phyloP scores from a whole-genome alignment of 1,139 yeast species.

The Protomyces inundatus region DNA sequence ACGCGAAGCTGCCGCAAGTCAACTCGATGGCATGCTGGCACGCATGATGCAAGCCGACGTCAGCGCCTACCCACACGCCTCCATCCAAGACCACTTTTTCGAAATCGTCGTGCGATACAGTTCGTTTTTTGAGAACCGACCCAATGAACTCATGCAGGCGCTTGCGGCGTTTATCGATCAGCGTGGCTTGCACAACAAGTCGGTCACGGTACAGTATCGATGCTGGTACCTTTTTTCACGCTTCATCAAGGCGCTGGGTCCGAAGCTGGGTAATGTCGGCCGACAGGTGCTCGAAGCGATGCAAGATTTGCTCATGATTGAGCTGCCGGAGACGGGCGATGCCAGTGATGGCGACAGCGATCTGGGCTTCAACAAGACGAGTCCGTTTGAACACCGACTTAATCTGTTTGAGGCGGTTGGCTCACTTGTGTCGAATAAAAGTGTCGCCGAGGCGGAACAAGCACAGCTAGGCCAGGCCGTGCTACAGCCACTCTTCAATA shows the following conservation, averaged over 20 bases:
- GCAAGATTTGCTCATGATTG: constrained; percentile 51
- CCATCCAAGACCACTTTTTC: constrained; percentile 72
- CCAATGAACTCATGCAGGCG: constrained; percentile 55
- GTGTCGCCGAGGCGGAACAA: constrained; percentile 39
- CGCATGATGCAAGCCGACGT: constrained; percentile 54
- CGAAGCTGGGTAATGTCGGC: constrained; percentile 49
- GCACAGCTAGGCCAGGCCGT: constrained; percentile 48
- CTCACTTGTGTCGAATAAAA: constrained; percentile 44
- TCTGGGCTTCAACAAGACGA: constrained; percentile 46
- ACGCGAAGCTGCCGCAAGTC: constrained; percentile 11
- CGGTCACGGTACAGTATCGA: constrained; percentile 69
- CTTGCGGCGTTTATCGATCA: constrained; percentile 74
- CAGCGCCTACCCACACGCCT: constrained; percentile 50
- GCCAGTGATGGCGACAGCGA: constrained; percentile 43
- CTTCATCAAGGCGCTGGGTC: constrained; percentile 71
- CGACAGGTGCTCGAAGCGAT: constrained; percentile 50
- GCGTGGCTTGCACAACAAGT: constrained; percentile 70
- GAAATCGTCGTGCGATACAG: constrained; percentile 81
- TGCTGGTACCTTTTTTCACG: constrained; percentile 87
- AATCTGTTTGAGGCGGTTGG: constrained; percentile 81
- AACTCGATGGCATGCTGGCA: constrained; percentile 49
- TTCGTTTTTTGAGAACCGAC: constrained; percentile 51
- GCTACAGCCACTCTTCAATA: constrained; percentile 71
- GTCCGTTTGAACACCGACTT: constrained; percentile 69
- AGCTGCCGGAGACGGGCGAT: constrained; percentile 39